Evolutionary conservation across 202 grass and related monocot species (phyloP).

Genomic region (Carex arenaria): DNA sequence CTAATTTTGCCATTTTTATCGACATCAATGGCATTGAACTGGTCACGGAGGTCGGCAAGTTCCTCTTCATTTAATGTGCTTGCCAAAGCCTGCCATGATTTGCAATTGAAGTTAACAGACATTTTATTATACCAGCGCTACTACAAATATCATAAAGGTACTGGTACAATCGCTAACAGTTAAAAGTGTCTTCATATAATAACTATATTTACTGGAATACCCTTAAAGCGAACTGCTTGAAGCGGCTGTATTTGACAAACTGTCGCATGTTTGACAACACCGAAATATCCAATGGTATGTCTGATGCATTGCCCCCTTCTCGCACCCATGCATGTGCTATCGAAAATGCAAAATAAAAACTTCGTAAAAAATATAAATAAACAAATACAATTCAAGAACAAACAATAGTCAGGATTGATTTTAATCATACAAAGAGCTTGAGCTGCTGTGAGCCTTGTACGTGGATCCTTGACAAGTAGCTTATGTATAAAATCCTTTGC

Average conservation of each 20-base stretch:
- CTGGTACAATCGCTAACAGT: neutral
- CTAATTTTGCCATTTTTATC: constrained; percentile 92
- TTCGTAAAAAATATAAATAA: neutral
- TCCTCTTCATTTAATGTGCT: constrained; percentile 78
- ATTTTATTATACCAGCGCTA: neutral
- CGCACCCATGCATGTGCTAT: constrained; percentile 95
- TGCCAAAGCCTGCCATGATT: constrained; percentile 65
- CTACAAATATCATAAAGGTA: neutral
- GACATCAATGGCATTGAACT: constrained; percentile 91
- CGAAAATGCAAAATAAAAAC: constrained; percentile 9
- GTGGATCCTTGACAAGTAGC: constrained; percentile 94
- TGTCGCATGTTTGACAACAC: constrained; percentile 87
- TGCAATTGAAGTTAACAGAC: constrained; percentile 13
- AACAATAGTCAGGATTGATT: constrained; percentile 6
- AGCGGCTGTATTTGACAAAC: constrained; percentile 95
- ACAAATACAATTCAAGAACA: constrained; percentile 16
- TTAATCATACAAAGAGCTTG: constrained; percentile 85
- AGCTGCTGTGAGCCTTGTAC: constrained; percentile 85
- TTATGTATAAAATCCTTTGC: constrained; percentile 98
- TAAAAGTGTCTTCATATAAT: neutral
- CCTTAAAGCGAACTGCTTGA: constrained; percentile 96
- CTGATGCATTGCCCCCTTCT: constrained; percentile 86
- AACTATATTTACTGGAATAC: constrained; percentile 38
- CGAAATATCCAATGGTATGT: constrained; percentile 94
- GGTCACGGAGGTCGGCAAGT: constrained; percentile 73